These are phyloP conservation scores for Roridomyces roridus DNA, from an alignment of 768 basidiomycete genomes.

Conservation along the genomic window DNA sequence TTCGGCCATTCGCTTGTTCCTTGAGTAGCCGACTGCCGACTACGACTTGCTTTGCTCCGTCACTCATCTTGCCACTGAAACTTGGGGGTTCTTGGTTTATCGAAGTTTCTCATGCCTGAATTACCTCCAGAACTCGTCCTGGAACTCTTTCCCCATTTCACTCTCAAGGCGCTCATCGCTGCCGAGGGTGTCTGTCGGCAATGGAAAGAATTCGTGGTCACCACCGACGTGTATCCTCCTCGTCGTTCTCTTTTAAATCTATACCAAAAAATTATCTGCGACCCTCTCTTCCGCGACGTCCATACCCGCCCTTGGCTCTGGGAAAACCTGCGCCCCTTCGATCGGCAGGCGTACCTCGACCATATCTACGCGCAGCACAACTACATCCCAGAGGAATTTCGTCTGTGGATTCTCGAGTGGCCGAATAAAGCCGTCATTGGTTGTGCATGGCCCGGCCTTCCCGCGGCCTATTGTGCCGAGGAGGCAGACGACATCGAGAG, in stretches of 20 bases:
- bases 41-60: too few relatives aligned
- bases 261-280: conserved; percentile 20
- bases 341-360: conserved; percentile 23
- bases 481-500: not conserved
- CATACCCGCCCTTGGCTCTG: conserved; percentile 22
- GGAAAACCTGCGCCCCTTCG: conserved; percentile 14
- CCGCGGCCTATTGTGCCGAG: not conserved
- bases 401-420: conserved; percentile 33
- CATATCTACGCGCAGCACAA: conserved; percentile 8
- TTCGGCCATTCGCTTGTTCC: too few relatives aligned
- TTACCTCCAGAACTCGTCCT: conserved; percentile 24
- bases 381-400: conserved; percentile 27
- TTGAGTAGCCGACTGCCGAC: too few relatives aligned
- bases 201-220: conserved; percentile 20
- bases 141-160: conserved; percentile 26
- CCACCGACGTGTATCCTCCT: conserved; percentile 21
- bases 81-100: too few relatives aligned
- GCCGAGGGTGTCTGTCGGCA: conserved; percentile 23
- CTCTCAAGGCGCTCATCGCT: conserved; percentile 29
- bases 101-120: not conserved
- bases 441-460: conserved; percentile 28
- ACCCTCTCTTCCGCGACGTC: conserved; percentile 19
- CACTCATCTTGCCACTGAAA: too few relatives aligned
- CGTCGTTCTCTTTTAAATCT: conserved; percentile 27
- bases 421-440: conserved; percentile 27